Conservation (phyloP, 352 stramenopile genomes). For the Hyaloperonospora brassicae region DNA sequence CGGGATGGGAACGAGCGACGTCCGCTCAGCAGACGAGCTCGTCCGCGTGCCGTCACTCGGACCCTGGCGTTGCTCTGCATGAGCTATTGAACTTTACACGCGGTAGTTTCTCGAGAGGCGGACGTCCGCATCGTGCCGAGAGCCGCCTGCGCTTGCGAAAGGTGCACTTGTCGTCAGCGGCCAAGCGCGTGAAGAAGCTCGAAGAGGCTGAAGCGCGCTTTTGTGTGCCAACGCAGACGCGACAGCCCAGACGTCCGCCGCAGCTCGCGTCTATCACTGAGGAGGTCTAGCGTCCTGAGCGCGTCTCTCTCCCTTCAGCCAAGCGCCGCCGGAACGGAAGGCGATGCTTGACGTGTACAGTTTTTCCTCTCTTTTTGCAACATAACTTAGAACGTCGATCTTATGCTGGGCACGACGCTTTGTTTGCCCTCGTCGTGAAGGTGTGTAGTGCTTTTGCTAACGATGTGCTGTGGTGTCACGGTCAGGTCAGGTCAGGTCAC, state of each 20-base stretch:
- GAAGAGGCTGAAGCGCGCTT: constrained; percentile 75
- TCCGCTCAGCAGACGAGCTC: constrained; percentile 30
- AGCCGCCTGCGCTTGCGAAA: constrained; percentile 42
- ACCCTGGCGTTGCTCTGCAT: constrained; percentile 53
- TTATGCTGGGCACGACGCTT: background rate
- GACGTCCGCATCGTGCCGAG: constrained; percentile 36
- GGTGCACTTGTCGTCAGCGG: constrained; percentile 70
- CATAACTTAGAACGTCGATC: constrained; percentile 25
- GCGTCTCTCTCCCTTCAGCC: constrained; percentile 1
- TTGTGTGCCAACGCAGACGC: constrained; percentile 24
- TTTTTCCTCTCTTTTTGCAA: constrained; percentile 23
- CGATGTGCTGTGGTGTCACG: too few relatives aligned
- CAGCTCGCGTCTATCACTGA: constrained; percentile 40
- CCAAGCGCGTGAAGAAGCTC: constrained; percentile 78
- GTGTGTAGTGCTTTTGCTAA: background rate
- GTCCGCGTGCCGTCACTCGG: constrained; percentile 51
- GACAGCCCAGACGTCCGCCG: constrained; percentile 33
- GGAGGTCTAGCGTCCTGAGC: constrained; percentile 22
- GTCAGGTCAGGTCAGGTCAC: too few relatives aligned
- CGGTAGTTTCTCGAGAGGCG: constrained; percentile 34
- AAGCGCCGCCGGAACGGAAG: constrained; percentile 16
- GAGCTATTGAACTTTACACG: constrained; percentile 65
- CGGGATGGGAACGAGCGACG: constrained; percentile 42
- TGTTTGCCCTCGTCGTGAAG: background rate
- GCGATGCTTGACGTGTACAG: constrained; percentile 20